Evolutionary conservation across 2,329 filamentous ascomycete species (phyloP).

Genomic region (Aspergillus sp.): DNA sequence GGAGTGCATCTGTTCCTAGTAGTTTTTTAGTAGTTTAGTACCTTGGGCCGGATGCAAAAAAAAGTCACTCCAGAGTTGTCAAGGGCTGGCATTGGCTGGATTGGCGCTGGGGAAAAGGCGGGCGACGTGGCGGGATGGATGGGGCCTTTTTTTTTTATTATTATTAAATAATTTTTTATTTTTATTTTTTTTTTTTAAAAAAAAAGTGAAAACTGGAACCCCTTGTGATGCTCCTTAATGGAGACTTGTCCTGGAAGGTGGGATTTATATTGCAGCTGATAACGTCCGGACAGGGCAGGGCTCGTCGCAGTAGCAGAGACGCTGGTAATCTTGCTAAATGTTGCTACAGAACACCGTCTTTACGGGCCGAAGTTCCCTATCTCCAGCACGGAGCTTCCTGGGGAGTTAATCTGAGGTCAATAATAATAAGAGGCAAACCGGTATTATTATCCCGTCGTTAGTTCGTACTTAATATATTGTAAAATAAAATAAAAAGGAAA

Average conservation of each 20-base stretch:
- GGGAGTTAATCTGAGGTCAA: background rate
- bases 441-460: background rate
- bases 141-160: background rate
- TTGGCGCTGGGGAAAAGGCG: background rate
- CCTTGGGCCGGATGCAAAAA: too few species aligned
- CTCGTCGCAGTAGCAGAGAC: background rate
- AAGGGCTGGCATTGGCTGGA: background rate
- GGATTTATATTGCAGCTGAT: background rate
- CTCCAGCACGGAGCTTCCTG: background rate
- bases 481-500: background rate
- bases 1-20: too few species aligned
- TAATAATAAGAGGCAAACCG: background rate
- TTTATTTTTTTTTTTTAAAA: background rate
- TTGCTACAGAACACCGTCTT: conserved; percentile 5
- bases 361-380: conserved; percentile 13
- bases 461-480: background rate
- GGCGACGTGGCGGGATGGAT: background rate
- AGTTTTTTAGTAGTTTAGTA: too few species aligned
- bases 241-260: background rate
- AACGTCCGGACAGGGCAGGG: conserved; percentile 1
- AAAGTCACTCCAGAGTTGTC: too few species aligned
- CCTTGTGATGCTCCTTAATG: background rate
- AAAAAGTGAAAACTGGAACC: background rate
- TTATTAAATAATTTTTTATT: background rate
- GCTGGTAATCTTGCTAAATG: conserved; percentile 11